Percentiles rank a stretch among this genome's conserved stretches.
Conservation (phyloP, 2,329 filamentous ascomycete species). For the Xylariaceae sp. region DNA sequence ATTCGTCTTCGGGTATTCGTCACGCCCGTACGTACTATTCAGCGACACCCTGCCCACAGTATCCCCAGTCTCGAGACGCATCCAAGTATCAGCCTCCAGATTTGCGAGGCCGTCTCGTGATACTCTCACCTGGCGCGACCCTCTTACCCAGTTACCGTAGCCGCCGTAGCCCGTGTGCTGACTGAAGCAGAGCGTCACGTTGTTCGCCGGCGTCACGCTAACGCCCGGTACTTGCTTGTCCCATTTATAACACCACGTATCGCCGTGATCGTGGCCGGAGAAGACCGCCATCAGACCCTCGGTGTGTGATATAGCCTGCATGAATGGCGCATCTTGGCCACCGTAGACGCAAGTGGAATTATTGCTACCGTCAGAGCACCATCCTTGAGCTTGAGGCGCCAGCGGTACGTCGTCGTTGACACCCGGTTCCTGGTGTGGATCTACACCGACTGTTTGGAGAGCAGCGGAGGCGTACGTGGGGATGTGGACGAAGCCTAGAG, state of each 20-base stretch:
- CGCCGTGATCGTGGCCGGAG: slow-evolving; percentile 61
- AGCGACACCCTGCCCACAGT: slow-evolving; percentile 48
- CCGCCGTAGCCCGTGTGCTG: slow-evolving; percentile 66
- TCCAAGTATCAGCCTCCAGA: slow-evolving; percentile 51
- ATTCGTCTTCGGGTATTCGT: slow-evolving; percentile 45
- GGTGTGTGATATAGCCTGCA: slow-evolving; percentile 53
- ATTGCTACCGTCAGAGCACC: slow-evolving; percentile 38
- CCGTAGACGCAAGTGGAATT: slow-evolving; percentile 39
- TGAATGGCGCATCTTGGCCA: slow-evolving; percentile 54
- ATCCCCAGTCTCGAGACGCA: slow-evolving; percentile 52
- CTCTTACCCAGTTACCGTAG: slow-evolving; percentile 59
- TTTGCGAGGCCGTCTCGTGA: slow-evolving; percentile 36
- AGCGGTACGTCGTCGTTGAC: slow-evolving; percentile 42
- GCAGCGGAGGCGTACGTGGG: slow-evolving; percentile 40
- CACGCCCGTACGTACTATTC: slow-evolving; percentile 54
- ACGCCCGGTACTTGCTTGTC: slow-evolving; percentile 29
- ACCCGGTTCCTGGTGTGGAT: slow-evolving; percentile 37
- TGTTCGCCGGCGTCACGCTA: slow-evolving; percentile 34
- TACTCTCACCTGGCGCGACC: slow-evolving; percentile 51
- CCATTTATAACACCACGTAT: slow-evolving; percentile 54
- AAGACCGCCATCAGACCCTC: slow-evolving; percentile 53
- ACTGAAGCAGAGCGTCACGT: slow-evolving; percentile 48
- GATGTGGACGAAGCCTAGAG: slow-evolving; percentile 46
- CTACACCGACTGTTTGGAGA: slow-evolving; percentile 35
- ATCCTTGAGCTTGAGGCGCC: slow-evolving; percentile 40